These are phyloP conservation scores for Citropsis articulata DNA, from an alignment of 345 rosid species.

Conservation along the genomic window DNA sequence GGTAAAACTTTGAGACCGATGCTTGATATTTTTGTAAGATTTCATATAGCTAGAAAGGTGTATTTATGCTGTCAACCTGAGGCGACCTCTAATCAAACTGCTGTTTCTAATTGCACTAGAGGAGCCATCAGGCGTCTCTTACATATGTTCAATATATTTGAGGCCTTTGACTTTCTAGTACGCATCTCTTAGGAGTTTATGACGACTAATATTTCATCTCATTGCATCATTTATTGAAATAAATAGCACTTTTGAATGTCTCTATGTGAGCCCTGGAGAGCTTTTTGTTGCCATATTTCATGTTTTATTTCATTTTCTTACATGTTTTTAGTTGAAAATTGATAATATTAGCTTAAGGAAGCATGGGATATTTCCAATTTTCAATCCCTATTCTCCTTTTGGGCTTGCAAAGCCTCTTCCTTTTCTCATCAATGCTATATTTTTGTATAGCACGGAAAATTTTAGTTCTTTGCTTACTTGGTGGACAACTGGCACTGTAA, in stretches of 20 bases:
- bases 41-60: neutral
- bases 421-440: neutral
- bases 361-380: neutral
- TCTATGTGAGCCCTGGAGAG: neutral
- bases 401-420: neutral
- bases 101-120: neutral
- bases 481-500: too few species aligned
- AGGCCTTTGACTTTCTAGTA: neutral
- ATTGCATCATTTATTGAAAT: neutral
- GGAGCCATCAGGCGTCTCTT: neutral
- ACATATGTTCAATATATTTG: neutral
- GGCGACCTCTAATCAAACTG: neutral
- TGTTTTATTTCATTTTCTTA: neutral
- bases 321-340: neutral
- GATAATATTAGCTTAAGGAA: neutral
- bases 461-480: too few species aligned
- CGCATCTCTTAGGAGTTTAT: neutral
- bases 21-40: neutral
- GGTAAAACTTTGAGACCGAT: constrained; percentile 35
- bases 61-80: neutral
- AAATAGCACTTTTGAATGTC: neutral
- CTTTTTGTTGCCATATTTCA: neutral
- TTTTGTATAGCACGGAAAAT: neutral
- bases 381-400: neutral
- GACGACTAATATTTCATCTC: neutral